Percentiles rank a stretch among this genome's conserved stretches.
These are phyloP conservation scores for Fusarium oligoseptatum DNA, from an alignment of 2,329 filamentous ascomycete genomes.

Conservation along the genomic window DNA sequence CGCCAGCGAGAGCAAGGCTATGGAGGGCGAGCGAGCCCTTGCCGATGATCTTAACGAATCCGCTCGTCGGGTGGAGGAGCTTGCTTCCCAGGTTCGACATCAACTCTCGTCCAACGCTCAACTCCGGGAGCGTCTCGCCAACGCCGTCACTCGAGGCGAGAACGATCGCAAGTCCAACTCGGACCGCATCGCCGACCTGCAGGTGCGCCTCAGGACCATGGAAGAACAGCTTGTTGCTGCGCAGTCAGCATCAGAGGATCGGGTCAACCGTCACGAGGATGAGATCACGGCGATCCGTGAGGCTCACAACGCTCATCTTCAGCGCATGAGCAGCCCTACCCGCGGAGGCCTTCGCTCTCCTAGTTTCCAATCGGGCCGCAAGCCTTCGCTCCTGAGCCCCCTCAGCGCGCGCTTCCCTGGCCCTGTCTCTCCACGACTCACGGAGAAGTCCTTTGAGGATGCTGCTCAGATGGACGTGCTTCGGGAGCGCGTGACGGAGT, in stretches of 20 bases:
- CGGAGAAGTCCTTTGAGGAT: constrained; percentile 77
- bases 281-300: constrained; percentile 83
- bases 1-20: constrained; percentile 66
- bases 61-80: constrained; percentile 81
- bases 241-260: constrained; percentile 88
- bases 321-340: constrained; percentile 72
- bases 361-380: constrained; percentile 48
- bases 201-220: constrained; percentile 81
- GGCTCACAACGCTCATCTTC: constrained; percentile 81
- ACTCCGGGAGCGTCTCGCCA: constrained; percentile 80
- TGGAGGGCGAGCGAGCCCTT: constrained; percentile 73
- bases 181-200: constrained; percentile 84
- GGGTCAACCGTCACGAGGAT: constrained; percentile 85
- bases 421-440: constrained; percentile 55
- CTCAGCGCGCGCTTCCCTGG: constrained; percentile 52
- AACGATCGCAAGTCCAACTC: constrained; percentile 84
- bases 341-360: constrained; percentile 51
- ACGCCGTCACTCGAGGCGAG: constrained; percentile 87
- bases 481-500: constrained; percentile 82
- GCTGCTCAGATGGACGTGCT: constrained; percentile 81
- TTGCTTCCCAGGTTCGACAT: constrained; percentile 82
- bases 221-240: constrained; percentile 88
- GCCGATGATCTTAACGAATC: constrained; percentile 79
- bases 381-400: constrained; percentile 54
- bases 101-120: constrained; percentile 84